Evolutionary conservation across 1,139 yeast genomes (phyloP).

Genomic region (Wickerhamiella pararugosa): DNA sequence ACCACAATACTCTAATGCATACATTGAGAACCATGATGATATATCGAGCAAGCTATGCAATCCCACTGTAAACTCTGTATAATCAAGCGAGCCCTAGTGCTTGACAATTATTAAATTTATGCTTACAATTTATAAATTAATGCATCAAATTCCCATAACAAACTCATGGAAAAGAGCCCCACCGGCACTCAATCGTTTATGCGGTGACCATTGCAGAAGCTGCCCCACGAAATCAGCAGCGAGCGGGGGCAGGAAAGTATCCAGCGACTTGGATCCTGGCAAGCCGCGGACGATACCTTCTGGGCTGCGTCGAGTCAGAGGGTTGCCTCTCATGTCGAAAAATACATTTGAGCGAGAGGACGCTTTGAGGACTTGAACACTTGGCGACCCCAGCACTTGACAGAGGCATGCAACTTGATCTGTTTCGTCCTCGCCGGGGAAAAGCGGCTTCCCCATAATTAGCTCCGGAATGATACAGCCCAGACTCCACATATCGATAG

Average conservation of each 20-base stretch:
- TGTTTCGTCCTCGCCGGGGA: conserved; percentile 55
- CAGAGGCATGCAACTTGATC: conserved; percentile 47
- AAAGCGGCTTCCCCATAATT: conserved; percentile 48
- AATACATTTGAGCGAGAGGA: conserved; percentile 26
- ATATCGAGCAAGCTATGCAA: no score
- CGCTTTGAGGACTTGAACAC: conserved; percentile 25
- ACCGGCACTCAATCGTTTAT: conserved; percentile 30
- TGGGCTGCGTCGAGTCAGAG: conserved; percentile 23
- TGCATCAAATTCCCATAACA: conserved; percentile 13
- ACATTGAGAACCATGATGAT: no score
- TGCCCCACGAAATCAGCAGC: conserved; percentile 21
- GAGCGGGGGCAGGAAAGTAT: conserved; percentile 5
- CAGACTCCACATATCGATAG: conserved; percentile 70
- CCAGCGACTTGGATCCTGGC: conserved; percentile 13
- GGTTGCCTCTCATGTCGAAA: conserved; percentile 33
- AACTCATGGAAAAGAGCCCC: conserved; percentile 34
- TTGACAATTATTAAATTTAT: not conserved
- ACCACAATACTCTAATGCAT: no score
- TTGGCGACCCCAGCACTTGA: conserved; percentile 52
- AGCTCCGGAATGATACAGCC: conserved; percentile 59
- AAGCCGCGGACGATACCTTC: conserved; percentile 18
- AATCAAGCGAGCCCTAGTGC: not conserved
- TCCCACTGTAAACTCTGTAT: no score
- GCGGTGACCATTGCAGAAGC: conserved; percentile 42
- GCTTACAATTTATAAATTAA: not conserved